These are phyloP conservation scores for Apiosordaria backusii DNA, from an alignment of 495 filamentous ascomycete genomes.

Conservation along the genomic window DNA sequence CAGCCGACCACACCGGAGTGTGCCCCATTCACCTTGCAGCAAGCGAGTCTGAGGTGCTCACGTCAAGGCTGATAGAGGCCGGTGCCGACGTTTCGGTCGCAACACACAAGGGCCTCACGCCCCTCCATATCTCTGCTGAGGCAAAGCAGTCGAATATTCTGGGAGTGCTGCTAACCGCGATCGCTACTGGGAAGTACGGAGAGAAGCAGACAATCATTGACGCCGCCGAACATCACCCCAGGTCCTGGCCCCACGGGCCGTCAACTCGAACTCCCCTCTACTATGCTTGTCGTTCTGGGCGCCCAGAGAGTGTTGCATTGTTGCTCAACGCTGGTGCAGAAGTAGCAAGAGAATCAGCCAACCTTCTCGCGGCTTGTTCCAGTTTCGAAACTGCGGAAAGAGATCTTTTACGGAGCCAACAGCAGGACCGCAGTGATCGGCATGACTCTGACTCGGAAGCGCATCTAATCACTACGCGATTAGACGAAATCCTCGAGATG, in stretches of 20 bases:
- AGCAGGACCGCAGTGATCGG: not conserved
- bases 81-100: conserved; percentile 29
- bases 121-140: conserved; percentile 40
- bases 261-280: conserved; percentile 29
- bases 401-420: not conserved
- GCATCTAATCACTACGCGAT: conserved; percentile 9
- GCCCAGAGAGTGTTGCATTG: conserved; percentile 33
- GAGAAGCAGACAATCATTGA: conserved; percentile 19
- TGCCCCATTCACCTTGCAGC: conserved; percentile 37
- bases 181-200: conserved; percentile 7
- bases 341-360: conserved; percentile 13
- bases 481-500: conserved; percentile 27
- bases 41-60: conserved; percentile 29
- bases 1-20: conserved; percentile 9
- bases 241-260: not conserved
- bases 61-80: conserved; percentile 32
- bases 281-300: conserved; percentile 38
- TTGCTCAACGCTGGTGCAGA: conserved; percentile 36
- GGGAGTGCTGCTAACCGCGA: conserved; percentile 35
- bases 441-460: not conserved
- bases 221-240: conserved; percentile 15
- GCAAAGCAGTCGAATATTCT: conserved; percentile 38
- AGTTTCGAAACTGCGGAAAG: conserved; percentile 17
- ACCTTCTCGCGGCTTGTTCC: conserved; percentile 25
- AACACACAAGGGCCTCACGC: conserved; percentile 33